These are phyloP conservation scores for Epichloe sylvatica DNA, from an alignment of 2,329 filamentous ascomycete species.

Conservation along the genomic window DNA sequence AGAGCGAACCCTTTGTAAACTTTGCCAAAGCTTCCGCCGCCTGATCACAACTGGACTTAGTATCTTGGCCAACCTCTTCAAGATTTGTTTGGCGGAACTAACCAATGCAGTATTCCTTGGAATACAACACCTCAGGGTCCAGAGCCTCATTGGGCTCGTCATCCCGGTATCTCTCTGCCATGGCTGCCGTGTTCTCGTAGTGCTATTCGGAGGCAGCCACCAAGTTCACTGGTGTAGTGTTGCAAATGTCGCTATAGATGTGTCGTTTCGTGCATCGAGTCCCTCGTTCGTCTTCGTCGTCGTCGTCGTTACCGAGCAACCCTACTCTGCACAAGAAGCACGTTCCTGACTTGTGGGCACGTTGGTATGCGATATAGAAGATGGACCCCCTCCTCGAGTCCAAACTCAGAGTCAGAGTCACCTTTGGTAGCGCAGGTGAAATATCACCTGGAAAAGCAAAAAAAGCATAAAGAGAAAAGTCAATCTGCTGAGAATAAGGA, in stretches of 20 bases:
- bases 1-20: constrained; percentile 79
- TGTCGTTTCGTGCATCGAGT: background rate
- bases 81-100: constrained; percentile 16
- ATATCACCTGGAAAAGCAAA: background rate
- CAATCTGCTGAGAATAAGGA: background rate
- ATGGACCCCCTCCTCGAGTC: background rate
- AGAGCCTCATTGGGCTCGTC: constrained; percentile 36
- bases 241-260: background rate
- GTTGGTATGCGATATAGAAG: background rate
- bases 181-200: constrained; percentile 12
- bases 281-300: background rate
- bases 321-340: background rate
- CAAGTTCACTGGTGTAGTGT: background rate
- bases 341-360: background rate
- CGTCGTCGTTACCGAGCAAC: background rate
- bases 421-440: background rate
- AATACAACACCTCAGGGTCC: constrained; percentile 85
- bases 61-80: constrained; percentile 7
- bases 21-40: constrained; percentile 94
- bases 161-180: constrained; percentile 36
- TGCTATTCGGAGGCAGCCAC: background rate
- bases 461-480: background rate
- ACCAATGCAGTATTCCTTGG: constrained; percentile 85
- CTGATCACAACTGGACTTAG: constrained; percentile 29
- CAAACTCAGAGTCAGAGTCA: background rate